Base-by-base conservation (phyloP, 2,329 filamentous ascomycete species). In the Ophiostoma novo-ulmi region DNA sequence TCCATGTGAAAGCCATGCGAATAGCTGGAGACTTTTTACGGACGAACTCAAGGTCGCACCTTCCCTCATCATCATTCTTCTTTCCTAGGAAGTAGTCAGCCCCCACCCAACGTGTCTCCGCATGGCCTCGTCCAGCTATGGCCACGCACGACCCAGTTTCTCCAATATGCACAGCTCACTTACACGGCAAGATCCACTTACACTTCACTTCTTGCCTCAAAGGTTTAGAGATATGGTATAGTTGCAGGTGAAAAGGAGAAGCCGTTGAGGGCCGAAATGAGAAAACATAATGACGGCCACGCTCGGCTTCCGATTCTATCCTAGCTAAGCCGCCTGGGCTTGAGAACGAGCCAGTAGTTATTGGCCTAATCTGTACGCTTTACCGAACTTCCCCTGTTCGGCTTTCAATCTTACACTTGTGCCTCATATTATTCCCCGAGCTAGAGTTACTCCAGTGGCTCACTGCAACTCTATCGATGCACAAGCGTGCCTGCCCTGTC, bases 101-200 rank as follows among this genome's bases (percentile, higher is more conserved):
- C 58, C 17, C 26, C 58, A 4, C 8, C 17, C 6, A 63, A 13
- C 61, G 20, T n/a, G 11, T 64, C 61, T 64, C 61, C 61, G 22
- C 61, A n/a, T 64, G 26, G 13, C 31, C 31, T 35, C 31, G 13
- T 31, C n/a, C 35, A 20, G 17, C 7, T 38, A 17, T 20, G 14
- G 31, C 31, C 22, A 22, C 8, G 52, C 52, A 58, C 11, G 61
- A 38, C 61, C 61, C 61, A 64, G 20, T 64, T 61, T 64, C 31
- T 63, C 58, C 61, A 36, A 64, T 5, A 64, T 39, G 61, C 61
- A 64, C 61, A 64, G 38, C 38, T 20, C 13, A 66, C 64, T 66
- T 66, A 66, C 64, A 66, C 64, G 64, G n/a, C 64, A 38, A 38
- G 31, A 35, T 64, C 61, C 61, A 64, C 61, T 38, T 58, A 3